Evolutionary conservation across 2,329 filamentous ascomycete species (phyloP), one percentile per base, ranked within the genome.

Genomic region (Ustulina deusta): DNA sequence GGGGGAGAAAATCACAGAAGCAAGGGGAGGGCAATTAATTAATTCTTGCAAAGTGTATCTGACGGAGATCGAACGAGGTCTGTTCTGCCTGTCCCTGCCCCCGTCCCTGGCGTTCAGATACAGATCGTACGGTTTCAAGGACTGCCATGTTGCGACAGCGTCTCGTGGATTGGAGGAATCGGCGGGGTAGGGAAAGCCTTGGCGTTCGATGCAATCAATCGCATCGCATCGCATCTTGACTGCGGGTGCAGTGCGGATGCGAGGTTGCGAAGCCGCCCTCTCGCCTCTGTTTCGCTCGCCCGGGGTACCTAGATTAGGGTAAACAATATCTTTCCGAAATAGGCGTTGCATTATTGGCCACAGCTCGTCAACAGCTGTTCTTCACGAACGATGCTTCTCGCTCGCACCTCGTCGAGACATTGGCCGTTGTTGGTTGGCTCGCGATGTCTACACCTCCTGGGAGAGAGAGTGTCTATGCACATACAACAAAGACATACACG

Each of bases 91-190:
- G 44, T 32, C 34, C 6, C 17, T 9, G 15, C 38, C 55, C 54
- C 36, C 34, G 54, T 42, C 54, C 54, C 36, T 56, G 36, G 25
- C 36, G 25, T 42, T 6, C 22, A 42, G 54, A 56, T 29, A 55
- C 52, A 62, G 64, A 66, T 66, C 64, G 54, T 63, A 66, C 64
- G 64, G 64, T 63, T 66, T 62, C 54, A 44, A 63, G 59, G 52
- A 38, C 59, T 62, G 59, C 13, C 62, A 59, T 59, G 59, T 46
- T 40, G 54, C 61, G 59, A 55, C 49, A 29, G 29, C 49, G 34
- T 29, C 54, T 32, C 32, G 46, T 46, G 59, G 48, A 44, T 52
- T 62, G 44, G 59, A 46, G 34, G 42, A 59, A n/a, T 46, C 51
- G 59, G 59, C 58, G 64, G 64, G 64, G 64, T 55, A 52, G 20